Conservation (phyloP, 176 grass and related monocot species). For the Guadua angustifolia region DNA sequence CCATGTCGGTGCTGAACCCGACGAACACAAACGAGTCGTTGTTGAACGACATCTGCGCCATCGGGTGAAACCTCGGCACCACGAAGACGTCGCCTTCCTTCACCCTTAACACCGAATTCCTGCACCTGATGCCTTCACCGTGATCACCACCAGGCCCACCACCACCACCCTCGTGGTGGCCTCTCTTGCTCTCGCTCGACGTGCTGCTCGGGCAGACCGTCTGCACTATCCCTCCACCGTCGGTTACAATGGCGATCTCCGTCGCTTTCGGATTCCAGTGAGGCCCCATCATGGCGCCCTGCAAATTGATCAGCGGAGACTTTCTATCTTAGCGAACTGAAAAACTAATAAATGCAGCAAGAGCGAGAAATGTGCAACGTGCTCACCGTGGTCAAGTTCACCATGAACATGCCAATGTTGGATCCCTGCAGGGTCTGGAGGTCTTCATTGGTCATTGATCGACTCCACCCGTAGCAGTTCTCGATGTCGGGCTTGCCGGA, state of each 20-base stretch:
- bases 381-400: constrained; percentile 78
- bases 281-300: constrained; percentile 90
- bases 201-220: constrained; percentile 61
- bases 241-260: constrained; percentile 71
- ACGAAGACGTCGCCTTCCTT: constrained; percentile 83
- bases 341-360: background rate
- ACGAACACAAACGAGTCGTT: constrained; percentile 79
- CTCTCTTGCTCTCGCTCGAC: constrained; percentile 21
- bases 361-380: background rate
- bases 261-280: constrained; percentile 93
- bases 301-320: background rate
- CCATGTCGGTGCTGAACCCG: constrained; percentile 78
- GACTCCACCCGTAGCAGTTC: constrained; percentile 95
- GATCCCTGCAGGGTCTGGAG: constrained; percentile 57
- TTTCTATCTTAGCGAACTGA: background rate
- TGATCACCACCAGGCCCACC: background rate
- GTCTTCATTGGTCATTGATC: constrained; percentile 62
- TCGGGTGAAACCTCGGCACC: constrained; percentile 76
- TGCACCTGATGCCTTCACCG: constrained; percentile 30
- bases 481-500: constrained; percentile 64
- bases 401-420: constrained; percentile 76
- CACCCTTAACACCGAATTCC: constrained; percentile 57
- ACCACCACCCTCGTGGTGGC: background rate
- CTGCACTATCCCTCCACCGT: constrained; percentile 74
- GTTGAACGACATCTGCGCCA: constrained; percentile 92